A percentile compares a stretch with the other conserved stretches of the same genome.
Evolutionary conservation across 2,329 filamentous ascomycete genomes (phyloP).

Genomic region (Penicillium sp.): DNA sequence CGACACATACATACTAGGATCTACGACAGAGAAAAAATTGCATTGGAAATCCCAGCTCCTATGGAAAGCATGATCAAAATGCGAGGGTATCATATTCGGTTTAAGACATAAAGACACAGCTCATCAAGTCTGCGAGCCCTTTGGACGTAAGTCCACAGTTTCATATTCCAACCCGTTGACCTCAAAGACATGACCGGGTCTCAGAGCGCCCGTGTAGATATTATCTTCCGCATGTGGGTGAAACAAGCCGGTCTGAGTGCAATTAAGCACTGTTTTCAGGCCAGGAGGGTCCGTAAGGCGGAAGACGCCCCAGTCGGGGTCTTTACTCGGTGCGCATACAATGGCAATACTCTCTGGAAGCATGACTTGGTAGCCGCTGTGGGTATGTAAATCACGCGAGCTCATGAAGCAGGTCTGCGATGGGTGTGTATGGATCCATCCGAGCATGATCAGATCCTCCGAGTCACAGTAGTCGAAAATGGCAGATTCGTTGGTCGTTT

Average conservation of each 20-base stretch:
- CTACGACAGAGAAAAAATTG: neutral
- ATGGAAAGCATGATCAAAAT: neutral
- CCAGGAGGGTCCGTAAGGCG: conserved; percentile 90
- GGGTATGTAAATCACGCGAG: conserved; percentile 86
- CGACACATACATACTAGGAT: neutral
- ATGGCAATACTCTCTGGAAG: conserved; percentile 94
- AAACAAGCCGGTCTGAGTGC: conserved; percentile 73
- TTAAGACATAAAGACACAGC: conserved; percentile 3
- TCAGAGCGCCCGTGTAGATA: conserved; percentile 70
- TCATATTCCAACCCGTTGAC: conserved; percentile 62
- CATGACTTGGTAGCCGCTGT: conserved; percentile 92
- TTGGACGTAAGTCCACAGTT: conserved; percentile 57
- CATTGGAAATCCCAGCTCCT: neutral
- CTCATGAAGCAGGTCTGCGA: conserved; percentile 98
- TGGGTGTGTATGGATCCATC: conserved; percentile 98
- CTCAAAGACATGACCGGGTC: conserved; percentile 68
- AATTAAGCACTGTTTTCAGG: conserved; percentile 75
- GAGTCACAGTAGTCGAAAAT: conserved; percentile 86
- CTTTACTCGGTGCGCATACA: conserved; percentile 82
- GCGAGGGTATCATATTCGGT: conserved; percentile 20
- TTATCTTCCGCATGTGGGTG: conserved; percentile 69
- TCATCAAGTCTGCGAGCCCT: conserved; percentile 10
- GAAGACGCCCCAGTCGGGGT: conserved; percentile 78
- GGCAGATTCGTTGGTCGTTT: conserved; percentile 79
- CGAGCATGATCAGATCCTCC: conserved; percentile 77